Percentiles rank a stretch among this genome's conserved stretches.
phyloP scores from a whole-genome alignment of 805 yeast genomes.

The Jamesozyma rosinii region DNA sequence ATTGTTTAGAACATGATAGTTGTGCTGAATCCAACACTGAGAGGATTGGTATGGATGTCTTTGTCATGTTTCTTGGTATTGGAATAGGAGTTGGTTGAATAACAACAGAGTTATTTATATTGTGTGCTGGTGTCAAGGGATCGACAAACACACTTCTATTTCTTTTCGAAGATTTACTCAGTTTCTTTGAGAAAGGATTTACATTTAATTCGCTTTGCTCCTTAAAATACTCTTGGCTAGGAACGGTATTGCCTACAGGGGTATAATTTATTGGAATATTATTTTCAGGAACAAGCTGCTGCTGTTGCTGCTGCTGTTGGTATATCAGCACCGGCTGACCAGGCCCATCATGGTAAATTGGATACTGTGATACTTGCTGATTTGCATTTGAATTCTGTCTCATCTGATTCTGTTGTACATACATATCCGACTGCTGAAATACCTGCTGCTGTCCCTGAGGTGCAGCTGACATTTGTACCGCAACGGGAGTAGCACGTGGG shows the following conservation, averaged over 20 bases:
- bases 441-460: background rate
- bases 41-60: background rate
- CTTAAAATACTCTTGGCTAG: background rate
- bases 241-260: background rate
- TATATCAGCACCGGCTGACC: background rate
- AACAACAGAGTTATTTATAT: background rate
- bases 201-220: constrained; percentile 10
- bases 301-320: background rate
- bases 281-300: no score
- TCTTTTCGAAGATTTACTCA: constrained; percentile 8
- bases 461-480: no score
- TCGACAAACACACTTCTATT: constrained; percentile 19
- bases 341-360: background rate
- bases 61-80: background rate
- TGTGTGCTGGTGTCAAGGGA: constrained; percentile 9
- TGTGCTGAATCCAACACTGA: background rate
- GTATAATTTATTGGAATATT: background rate
- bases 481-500: no score
- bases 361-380: no score
- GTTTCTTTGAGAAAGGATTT: constrained; percentile 16
- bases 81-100: background rate
- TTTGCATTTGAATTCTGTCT: no score
- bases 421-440: background rate
- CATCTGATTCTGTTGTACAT: no score
- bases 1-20: background rate